Percentiles rank a stretch among this genome's conserved stretches.
Conservation (phyloP, 768 basidiomycete genomes). For the Xerocomellus dryophilus region DNA sequence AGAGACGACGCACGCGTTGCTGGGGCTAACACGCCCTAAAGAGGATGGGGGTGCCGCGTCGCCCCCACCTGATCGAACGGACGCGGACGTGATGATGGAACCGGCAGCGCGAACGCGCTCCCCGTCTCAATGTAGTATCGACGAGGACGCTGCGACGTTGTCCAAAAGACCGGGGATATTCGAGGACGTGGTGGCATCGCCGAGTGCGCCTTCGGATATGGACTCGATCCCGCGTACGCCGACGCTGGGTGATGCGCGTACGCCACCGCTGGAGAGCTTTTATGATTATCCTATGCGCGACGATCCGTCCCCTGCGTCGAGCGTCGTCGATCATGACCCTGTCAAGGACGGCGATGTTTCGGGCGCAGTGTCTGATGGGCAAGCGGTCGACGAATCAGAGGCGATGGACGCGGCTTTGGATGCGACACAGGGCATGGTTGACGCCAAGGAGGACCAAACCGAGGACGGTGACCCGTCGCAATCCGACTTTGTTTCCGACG, state of each 20-base stretch:
- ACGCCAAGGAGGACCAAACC: not conserved
- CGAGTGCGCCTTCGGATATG: slow-evolving; percentile 28
- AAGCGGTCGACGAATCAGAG: not conserved
- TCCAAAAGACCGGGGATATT: not conserved
- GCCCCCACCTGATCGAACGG: no score
- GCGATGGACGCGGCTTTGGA: not conserved
- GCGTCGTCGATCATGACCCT: slow-evolving; percentile 23
- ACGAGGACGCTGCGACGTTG: not conserved
- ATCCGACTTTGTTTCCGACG: no score
- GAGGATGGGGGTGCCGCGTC: no score
- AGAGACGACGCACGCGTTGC: slow-evolving; percentile 27
- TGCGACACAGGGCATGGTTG: not conserved
- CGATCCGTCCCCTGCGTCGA: slow-evolving; percentile 30
- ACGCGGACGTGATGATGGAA: slow-evolving; percentile 1
- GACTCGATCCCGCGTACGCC: slow-evolving; percentile 26
- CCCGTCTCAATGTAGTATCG: slow-evolving; percentile 12
- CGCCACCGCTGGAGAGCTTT: slow-evolving; percentile 25
- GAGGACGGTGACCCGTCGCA: no score
- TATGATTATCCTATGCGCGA: slow-evolving; percentile 24
- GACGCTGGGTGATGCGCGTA: slow-evolving; percentile 16
- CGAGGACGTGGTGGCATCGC: slow-evolving; percentile 19
- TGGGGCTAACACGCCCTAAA: slow-evolving; percentile 13
- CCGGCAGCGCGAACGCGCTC: not conserved
- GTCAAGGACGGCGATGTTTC: slow-evolving; percentile 14
- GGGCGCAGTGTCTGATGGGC: not conserved